Percentiles rank a stretch among this genome's conserved stretches.
Conservation (phyloP, 2,329 filamentous ascomycete species). For the Colletotrichum tofieldiae region DNA sequence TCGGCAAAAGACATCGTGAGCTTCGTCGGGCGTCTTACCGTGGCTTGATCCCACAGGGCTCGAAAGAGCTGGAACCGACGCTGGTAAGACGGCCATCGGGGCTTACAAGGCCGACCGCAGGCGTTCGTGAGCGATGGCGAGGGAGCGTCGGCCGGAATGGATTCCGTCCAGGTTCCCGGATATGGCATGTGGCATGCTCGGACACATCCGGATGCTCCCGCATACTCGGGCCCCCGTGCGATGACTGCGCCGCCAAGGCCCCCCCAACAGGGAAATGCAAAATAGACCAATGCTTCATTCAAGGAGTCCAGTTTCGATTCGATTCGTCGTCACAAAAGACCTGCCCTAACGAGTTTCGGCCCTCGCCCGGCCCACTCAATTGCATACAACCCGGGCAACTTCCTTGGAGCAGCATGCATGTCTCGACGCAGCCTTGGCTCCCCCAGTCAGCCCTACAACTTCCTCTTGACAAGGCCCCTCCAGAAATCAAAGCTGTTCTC, state of each 20-base stretch:
- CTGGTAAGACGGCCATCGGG: not conserved
- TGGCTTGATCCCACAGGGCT: not conserved
- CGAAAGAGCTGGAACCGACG: not conserved
- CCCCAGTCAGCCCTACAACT: slow-evolving; percentile 65
- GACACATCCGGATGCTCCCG: not conserved
- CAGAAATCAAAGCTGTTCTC: slow-evolving; percentile 99
- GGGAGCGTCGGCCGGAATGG: not conserved
- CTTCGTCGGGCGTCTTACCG: not conserved
- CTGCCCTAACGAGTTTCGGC: not conserved
- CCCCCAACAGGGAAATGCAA: not conserved
- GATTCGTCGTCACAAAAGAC: not conserved
- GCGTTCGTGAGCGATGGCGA: not conserved
- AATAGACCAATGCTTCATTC: too few species aligned
- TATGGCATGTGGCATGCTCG: not conserved
- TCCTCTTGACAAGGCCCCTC: slow-evolving; percentile 86
- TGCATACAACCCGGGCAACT: not conserved
- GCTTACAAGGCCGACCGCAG: not conserved
- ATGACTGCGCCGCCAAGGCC: not conserved
- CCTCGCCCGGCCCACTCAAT: not conserved
- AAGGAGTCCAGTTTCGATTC: not conserved
- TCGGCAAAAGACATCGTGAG: not conserved
- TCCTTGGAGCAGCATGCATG: not conserved
- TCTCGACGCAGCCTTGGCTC: not conserved
- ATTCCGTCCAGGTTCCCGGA: not conserved
- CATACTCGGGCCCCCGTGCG: not conserved